Percentiles rank a stretch among this genome's conserved stretches.
These are phyloP conservation scores for Pichia sp. DNA, from an alignment of 1,139 yeast species.

Conservation along the genomic window DNA sequence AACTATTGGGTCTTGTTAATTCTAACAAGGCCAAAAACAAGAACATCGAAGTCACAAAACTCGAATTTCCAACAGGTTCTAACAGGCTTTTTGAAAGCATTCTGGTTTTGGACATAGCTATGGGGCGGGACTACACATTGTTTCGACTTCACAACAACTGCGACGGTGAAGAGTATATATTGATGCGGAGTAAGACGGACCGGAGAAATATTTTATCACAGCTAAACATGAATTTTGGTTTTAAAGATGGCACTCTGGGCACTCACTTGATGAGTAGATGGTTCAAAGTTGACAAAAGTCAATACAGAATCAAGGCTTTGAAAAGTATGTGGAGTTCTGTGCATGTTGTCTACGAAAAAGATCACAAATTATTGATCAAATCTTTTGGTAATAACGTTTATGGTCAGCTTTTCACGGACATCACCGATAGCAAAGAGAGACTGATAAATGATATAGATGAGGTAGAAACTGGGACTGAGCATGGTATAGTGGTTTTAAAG, in stretches of 20 bases:
- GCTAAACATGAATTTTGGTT: neutral
- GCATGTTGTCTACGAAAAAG: conserved; percentile 33
- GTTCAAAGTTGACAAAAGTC: too few species aligned
- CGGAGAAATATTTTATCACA: conserved; percentile 3
- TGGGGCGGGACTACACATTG: conserved; percentile 43
- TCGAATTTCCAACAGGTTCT: conserved; percentile 17
- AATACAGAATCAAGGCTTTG: neutral
- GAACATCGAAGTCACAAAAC: too few species aligned
- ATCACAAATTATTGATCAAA: conserved; percentile 3
- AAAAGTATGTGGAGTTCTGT: conserved; percentile 76
- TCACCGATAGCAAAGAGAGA: neutral
- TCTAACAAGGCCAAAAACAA: too few species aligned
- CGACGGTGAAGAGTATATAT: neutral
- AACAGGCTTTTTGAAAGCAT: conserved; percentile 14
- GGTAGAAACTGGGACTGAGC: conserved; percentile 74
- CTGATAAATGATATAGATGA: neutral
- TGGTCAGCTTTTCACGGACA: conserved; percentile 38
- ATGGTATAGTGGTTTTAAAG: conserved; percentile 44
- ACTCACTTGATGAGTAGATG: too few species aligned
- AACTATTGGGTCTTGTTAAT: conserved; percentile 31
- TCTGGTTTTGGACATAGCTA: neutral
- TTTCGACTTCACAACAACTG: conserved; percentile 1
- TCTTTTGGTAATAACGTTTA: conserved; percentile 74
- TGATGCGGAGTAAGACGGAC: conserved; percentile 8
- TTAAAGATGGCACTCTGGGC: too few species aligned